Percentiles rank a stretch among this genome's conserved stretches.
Conservation (phyloP, 1,284 basidiomycete genomes). For the Leccinum ponderosum region DNA sequence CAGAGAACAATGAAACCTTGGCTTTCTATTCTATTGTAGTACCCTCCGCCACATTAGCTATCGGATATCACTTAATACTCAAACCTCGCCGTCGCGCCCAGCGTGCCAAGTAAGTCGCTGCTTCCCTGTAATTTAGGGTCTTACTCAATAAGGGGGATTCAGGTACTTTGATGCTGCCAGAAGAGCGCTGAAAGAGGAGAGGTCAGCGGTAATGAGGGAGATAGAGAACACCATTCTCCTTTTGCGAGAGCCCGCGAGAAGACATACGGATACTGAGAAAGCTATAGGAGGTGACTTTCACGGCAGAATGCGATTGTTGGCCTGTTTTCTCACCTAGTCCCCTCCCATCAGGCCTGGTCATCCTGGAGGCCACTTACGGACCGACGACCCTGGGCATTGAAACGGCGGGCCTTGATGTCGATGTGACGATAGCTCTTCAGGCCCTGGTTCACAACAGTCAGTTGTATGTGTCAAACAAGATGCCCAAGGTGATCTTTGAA, state of each 20-base stretch:
- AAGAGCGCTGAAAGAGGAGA: conserved; percentile 56
- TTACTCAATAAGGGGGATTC: conserved; percentile 34
- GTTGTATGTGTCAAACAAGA: conserved; percentile 75
- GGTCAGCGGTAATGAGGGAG: conserved; percentile 55
- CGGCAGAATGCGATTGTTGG: conserved; percentile 2
- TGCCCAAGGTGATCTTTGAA: conserved; percentile 53
- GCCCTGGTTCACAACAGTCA: conserved; percentile 80
- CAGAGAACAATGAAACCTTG: conserved; percentile 44
- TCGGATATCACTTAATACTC: conserved; percentile 52
- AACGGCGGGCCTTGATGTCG: conserved; percentile 56
- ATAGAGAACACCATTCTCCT: conserved; percentile 52
- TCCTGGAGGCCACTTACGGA: conserved; percentile 67
- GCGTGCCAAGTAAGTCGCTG: conserved; percentile 35
- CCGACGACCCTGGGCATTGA: conserved; percentile 44
- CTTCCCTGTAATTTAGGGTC: conserved; percentile 9
- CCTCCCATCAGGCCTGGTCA: conserved; percentile 55
- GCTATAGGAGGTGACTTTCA: conserved; percentile 32
- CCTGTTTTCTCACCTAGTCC: conserved; percentile 10
- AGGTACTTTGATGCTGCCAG: conserved; percentile 53
- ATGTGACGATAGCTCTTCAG: conserved; percentile 82
- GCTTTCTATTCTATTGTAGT: conserved; percentile 46
- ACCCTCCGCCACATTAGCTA: conserved; percentile 47
- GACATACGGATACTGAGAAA: conserved; percentile 44
- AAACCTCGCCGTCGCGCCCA: conserved; percentile 47
- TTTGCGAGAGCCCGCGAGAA: conserved; percentile 46